Evolutionary conservation across 2,329 filamentous ascomycete genomes (phyloP), one percentile per base, ranked within the genome.

Genomic region (Aspergillus unguis): DNA sequence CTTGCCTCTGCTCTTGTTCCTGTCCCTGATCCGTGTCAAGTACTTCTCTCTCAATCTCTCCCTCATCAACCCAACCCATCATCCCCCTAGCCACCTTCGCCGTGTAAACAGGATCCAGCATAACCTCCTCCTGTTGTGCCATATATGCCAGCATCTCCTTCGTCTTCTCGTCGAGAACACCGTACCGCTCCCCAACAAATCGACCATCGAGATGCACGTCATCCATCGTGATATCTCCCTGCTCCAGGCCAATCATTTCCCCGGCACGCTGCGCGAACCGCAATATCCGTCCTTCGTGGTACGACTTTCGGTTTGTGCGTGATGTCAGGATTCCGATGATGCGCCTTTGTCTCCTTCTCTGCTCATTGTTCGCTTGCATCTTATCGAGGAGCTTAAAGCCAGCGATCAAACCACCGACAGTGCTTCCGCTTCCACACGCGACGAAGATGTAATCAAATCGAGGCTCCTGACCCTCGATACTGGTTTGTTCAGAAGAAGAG

Each of bases 21-120:
- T 50, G 38, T 6, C 35, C 33, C 25, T 29, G 7, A 48, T 41
- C 2, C 10, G 9, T 23, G 10, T 6, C 10, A 1, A 55, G 38
- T 47, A 55, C 60, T 17, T 64, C 50, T 37, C 6, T 44, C 2
- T 54, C 50, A 7, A 60, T 48, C 37, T 66, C 59, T 5, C 62
- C 61, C 26, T 60, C 48, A 6, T 56, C 41, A 25, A 60, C 55
- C 62, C 60, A 67, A 28, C 64, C 55, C 50, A 63, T 56, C 58
- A 67, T 60, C 26, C 65, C 65, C 33, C 60, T 47, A n/a, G 62
- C 58, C 23, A 65, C 68, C 50, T 71, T 71, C 6, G 58, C 63
- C 29, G 69, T 71, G 55, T 71, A 71, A 7, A 71, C 68, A 3
- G 69, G 69, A 41, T 71, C 69, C 23, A 70, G 44, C 10, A 71